Base-by-base conservation (phyloP, 164 flowering plant species). In the Piper longum region DNA sequence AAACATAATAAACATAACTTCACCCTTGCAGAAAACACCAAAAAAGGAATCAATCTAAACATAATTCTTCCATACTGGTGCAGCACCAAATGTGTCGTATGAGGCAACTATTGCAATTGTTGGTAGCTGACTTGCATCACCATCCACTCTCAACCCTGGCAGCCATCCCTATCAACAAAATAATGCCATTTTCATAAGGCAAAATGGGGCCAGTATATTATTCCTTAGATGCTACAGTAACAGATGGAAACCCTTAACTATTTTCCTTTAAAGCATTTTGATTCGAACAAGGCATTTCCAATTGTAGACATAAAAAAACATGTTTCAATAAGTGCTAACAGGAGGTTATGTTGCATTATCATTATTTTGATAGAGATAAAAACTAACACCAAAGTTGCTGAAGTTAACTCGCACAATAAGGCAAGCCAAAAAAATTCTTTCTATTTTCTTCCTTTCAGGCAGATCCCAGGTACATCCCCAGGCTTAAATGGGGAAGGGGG, bases 21-120 rank as follows among this genome's bases (percentile, higher is more conserved):
- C 59, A 62, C 62, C 16, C 51, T 39, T 7, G 5, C 64, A 62
- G 4, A 3, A 5, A 48, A 48, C 8, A 48, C 9, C 9, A 14
- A 48, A 48, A 0, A 44, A 18, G 18, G 54, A 1, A 62, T 9
- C 26, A 14, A 26, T 16, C 54, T 45, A 17, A 36, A 8, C 14
- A 13, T 6, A 42, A 41, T 2, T 56, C 17, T n/a, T 51, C 16
- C 63, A 57, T 80, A 91, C 99, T 52, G 96, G 96, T 71, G 96
- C 96, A 71, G 98, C 95, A 59, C 98, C 99, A 76, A 95, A 91
- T 48, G 99, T 95, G 72, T 95, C 99, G 74, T 95, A 95, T 42
- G 98, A 84, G 62, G 99, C 98, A 61, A 91, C 96, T 70, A 95
- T 78, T 63, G 98, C 99, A 80, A 95, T 91, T 36, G 98, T 91